These are phyloP conservation scores for Sambucus nigra DNA, from an alignment of 129 eudicot genomes.

Conservation along the genomic window DNA sequence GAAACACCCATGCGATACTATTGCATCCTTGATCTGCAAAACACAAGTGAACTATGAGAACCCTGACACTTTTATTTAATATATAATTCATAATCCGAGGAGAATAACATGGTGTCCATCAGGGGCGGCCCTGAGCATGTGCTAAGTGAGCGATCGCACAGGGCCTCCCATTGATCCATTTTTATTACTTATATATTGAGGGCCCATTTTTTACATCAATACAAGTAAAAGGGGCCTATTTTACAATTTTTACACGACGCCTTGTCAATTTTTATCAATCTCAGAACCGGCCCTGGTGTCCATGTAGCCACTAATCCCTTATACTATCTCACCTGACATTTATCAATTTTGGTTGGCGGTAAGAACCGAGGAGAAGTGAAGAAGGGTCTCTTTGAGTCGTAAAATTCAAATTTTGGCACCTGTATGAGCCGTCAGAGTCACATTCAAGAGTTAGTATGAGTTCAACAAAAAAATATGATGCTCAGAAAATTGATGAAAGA, in stretches of 20 bases:
- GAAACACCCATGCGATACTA: slow-evolving; percentile 92
- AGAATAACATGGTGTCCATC: no score
- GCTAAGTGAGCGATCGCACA: no score
- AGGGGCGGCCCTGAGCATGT: no score
- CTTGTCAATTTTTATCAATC: not conserved
- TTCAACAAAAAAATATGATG: not conserved
- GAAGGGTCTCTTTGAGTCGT: slow-evolving; percentile 89
- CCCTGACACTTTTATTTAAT: not conserved
- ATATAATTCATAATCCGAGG: not conserved
- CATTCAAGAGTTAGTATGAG: not conserved
- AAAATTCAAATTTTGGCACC: slow-evolving; percentile 75
- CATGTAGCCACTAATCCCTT: not conserved
- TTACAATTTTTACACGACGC: not conserved
- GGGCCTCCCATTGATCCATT: no score
- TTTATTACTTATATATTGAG: no score
- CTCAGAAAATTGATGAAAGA: no score
- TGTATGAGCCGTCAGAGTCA: slow-evolving; percentile 20
- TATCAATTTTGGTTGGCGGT: slow-evolving; percentile 89
- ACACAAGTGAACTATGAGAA: not conserved
- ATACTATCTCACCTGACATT: slow-evolving; percentile 43
- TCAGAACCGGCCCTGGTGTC: not conserved
- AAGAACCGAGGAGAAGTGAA: slow-evolving; percentile 93
- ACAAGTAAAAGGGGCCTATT: not conserved
- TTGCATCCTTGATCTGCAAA: slow-evolving; percentile 73
- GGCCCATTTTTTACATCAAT: not conserved